phyloP scores from a whole-genome alignment of 129 eudicot species.

The Erigeron canadensis region DNA sequence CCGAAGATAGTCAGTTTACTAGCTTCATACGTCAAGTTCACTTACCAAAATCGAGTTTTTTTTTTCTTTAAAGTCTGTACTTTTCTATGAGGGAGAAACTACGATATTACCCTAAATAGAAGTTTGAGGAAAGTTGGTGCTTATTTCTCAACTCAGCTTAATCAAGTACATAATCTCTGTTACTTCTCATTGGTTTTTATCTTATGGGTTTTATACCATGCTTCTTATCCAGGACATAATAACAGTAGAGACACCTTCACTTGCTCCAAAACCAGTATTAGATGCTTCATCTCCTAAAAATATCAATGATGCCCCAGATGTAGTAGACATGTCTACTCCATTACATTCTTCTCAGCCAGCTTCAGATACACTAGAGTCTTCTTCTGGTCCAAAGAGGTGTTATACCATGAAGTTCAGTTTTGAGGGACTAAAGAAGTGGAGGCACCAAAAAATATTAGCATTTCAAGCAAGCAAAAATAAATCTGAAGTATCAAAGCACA shows the following conservation, averaged over 20 bases:
- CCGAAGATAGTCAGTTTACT: too few relatives aligned
- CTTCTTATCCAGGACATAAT: slow-evolving; percentile 41
- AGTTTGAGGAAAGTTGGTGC: too few relatives aligned
- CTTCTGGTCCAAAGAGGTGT: slow-evolving; percentile 47
- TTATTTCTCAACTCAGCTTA: too few relatives aligned
- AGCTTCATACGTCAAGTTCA: too few relatives aligned
- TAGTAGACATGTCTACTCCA: slow-evolving; percentile 33
- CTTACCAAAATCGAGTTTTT: too few relatives aligned
- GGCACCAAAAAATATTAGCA: slow-evolving; percentile 60
- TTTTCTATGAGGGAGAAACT: too few relatives aligned
- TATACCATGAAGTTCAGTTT: slow-evolving; percentile 68
- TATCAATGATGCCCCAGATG: slow-evolving; percentile 30
- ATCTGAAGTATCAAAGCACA: slow-evolving; percentile 29
- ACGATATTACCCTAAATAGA: too few relatives aligned
- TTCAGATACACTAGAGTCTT: slow-evolving; percentile 41
- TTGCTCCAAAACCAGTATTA: slow-evolving; percentile 27
- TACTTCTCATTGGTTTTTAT: slow-evolving; percentile 8
- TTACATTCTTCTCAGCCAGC: slow-evolving; percentile 36
- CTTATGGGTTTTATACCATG: slow-evolving; percentile 5
- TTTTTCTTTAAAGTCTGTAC: too few relatives aligned
- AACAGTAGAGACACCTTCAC: slow-evolving; percentile 32
- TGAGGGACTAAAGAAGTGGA: slow-evolving; percentile 61
- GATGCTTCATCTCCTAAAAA: slow-evolving; percentile 34
- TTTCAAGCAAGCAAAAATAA: slow-evolving; percentile 36
- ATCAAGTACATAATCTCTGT: neutral